A percentile compares a stretch with the other conserved stretches of the same genome.
Evolutionary conservation across 129 eudicot genomes (phyloP).

Genomic region (Artemisia tridentata): DNA sequence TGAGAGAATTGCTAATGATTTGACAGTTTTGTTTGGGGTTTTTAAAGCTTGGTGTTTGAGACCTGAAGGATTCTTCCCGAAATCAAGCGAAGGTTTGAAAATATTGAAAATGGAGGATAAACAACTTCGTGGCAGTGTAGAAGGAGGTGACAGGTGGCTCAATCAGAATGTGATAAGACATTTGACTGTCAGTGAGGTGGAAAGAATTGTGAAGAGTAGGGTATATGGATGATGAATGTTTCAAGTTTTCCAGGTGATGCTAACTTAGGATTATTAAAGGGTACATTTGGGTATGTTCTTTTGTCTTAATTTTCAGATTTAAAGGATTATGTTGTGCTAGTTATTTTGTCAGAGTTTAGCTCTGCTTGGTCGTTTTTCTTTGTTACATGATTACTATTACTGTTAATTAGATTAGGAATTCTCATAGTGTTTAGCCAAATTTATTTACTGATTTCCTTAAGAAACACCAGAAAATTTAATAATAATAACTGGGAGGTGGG

Average conservation of each 20-base stretch:
- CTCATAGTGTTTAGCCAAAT: too few species aligned
- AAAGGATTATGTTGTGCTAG: neutral
- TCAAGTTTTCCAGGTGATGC: slow-evolving; percentile 12
- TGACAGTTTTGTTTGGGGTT: slow-evolving; percentile 66
- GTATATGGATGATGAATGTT: slow-evolving; percentile 25
- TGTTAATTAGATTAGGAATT: too few species aligned
- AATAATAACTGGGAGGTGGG: neutral
- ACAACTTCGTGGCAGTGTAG: slow-evolving; percentile 36
- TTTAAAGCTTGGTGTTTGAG: slow-evolving; percentile 84
- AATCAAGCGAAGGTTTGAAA: slow-evolving; percentile 69
- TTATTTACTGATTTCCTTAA: neutral
- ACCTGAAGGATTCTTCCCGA: slow-evolving; percentile 92
- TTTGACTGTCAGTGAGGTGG: slow-evolving; percentile 58
- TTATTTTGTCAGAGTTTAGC: neutral
- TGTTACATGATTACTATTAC: neutral
- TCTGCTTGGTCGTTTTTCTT: neutral
- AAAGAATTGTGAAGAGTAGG: slow-evolving; percentile 62
- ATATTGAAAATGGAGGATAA: slow-evolving; percentile 62
- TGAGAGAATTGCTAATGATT: slow-evolving; percentile 62
- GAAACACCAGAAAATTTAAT: too few species aligned
- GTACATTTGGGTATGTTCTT: slow-evolving; percentile 8
- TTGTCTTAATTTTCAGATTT: neutral
- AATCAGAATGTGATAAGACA: slow-evolving; percentile 63
- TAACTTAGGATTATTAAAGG: slow-evolving; percentile 1
- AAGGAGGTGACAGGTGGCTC: slow-evolving; percentile 63